Conservation (phyloP, 2,329 filamentous ascomycete species). For the Pyrenochaeta sp. region DNA sequence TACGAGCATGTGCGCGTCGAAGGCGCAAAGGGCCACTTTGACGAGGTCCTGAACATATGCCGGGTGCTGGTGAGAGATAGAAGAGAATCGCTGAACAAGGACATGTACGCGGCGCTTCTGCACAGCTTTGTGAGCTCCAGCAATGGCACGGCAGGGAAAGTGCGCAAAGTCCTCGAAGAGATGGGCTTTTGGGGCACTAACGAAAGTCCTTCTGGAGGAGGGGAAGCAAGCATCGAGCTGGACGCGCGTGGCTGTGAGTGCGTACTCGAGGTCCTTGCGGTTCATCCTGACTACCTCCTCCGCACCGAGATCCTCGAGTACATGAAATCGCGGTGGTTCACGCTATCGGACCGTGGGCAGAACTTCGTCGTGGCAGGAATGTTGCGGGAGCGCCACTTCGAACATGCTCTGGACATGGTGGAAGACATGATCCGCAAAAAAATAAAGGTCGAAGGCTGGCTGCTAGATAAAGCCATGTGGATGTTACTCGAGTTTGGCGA, state of each 20-base stretch:
- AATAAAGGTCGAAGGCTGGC: conserved; percentile 71
- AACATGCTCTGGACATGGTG: conserved; percentile 77
- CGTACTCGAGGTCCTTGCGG: conserved; percentile 74
- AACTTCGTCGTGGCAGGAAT: conserved; percentile 76
- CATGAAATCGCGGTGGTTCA: conserved; percentile 78
- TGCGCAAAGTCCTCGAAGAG: conserved; percentile 73
- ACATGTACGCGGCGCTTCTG: conserved; percentile 79
- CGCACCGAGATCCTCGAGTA: conserved; percentile 75
- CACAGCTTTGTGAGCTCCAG: conserved; percentile 71
- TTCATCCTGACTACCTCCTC: conserved; percentile 86
- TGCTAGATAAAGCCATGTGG: conserved; percentile 80
- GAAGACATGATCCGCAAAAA: conserved; percentile 70
- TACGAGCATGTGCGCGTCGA: conserved; percentile 41
- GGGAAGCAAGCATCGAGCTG: conserved; percentile 65
- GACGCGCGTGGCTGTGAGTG: conserved; percentile 76
- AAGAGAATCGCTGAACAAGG: conserved; percentile 62
- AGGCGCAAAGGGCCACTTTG: conserved; percentile 33
- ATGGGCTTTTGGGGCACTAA: conserved; percentile 61
- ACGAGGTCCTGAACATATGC: conserved; percentile 56
- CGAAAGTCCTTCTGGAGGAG: background rate
- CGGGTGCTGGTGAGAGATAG: conserved; percentile 67
- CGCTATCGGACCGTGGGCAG: conserved; percentile 67
- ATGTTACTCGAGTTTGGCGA: conserved; percentile 76
- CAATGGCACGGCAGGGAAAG: conserved; percentile 71
- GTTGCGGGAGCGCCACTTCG: conserved; percentile 82